Conservation (phyloP, 2,329 filamentous ascomycete genomes). For the Alternaria triticimaculans region DNA sequence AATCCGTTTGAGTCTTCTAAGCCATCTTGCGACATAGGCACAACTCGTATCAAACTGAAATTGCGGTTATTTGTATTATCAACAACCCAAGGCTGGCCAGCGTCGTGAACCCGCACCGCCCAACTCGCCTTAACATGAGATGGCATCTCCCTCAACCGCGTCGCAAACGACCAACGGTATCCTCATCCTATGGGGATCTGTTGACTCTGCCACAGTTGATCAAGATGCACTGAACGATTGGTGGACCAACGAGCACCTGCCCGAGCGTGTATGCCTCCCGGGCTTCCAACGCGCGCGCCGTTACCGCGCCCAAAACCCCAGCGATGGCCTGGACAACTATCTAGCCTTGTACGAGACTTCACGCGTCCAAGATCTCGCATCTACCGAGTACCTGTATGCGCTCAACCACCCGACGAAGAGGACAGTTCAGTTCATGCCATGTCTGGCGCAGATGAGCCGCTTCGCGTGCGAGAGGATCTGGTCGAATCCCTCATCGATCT, state of each 20-base stretch:
- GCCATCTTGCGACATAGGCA: neutral
- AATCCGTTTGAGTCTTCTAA: neutral
- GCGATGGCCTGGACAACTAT: slow-evolving; percentile 9
- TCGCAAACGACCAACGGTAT: neutral
- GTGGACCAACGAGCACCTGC: slow-evolving; percentile 28
- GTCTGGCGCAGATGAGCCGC: slow-evolving; percentile 18
- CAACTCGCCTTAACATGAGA: neutral
- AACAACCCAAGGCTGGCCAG: neutral
- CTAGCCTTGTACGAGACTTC: slow-evolving; percentile 16
- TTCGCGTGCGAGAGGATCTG: slow-evolving; percentile 12
- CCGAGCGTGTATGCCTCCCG: slow-evolving; percentile 20
- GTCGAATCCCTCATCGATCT: neutral
- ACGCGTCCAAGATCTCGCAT: slow-evolving; percentile 8
- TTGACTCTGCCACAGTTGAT: slow-evolving; percentile 9
- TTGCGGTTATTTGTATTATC: neutral
- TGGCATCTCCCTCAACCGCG: neutral
- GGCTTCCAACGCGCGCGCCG: slow-evolving; percentile 22
- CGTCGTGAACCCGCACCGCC: neutral
- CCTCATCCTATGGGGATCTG: slow-evolving; percentile 16
- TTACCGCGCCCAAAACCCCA: slow-evolving; percentile 4
- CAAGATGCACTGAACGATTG: slow-evolving; percentile 22
- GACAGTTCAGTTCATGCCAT: slow-evolving; percentile 22
- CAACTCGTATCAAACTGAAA: neutral
- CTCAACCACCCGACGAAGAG: slow-evolving; percentile 16
- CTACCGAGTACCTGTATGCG: slow-evolving; percentile 11